Evolutionary conservation across 1,284 basidiomycete species (phyloP), one percentile per base, ranked within the genome.

Genomic region (Tausonia pullulans): DNA sequence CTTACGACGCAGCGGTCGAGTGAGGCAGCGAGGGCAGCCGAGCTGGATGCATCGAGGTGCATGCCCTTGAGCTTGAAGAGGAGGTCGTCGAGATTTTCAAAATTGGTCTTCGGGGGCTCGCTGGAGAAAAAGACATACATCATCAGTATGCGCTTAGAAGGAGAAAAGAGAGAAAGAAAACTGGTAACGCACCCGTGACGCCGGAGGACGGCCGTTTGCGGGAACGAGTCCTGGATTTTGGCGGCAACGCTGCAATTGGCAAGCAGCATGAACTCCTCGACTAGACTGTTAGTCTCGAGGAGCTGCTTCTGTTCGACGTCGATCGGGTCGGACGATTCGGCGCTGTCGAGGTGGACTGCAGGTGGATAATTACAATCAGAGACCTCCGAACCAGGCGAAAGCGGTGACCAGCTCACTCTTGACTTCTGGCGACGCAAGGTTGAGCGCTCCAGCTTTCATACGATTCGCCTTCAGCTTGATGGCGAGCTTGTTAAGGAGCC

Each of bases 211-310:
- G 94, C 91, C 1, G 94, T 98, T 72, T 92, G 89, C 2, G 96
- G 95, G 78, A 94, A 98, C 1, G 88, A 85, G 71, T 96, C 90
- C 74, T 97, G 89, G 55, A 97, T 97, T 75, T 88, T 88, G 71
- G 80, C 79, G 7, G 95, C 96, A 0, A 98, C 96, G 68, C 87
- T 91, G 70, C 96, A 89, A 72, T 98, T 98, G 43, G 96, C 96
- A 64, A 98, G 83, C 68, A 99, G 79, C 96, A 99, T 98, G 76
- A 98, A 98, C 77, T 98, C 96, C 74, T 99, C 96, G 2, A 98
- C 96, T 9, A 99, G 79, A 69, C 88, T 93, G 74, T 98, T 98
- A 10, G 96, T 98, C 78, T 98, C 94, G 48, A 83, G 79, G 72
- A 90, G 76, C 72, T 93, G 87, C 76, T 98, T 98, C 74, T 96